Percentiles rank a stretch among this genome's conserved stretches.
Evolutionary conservation across 2,329 filamentous ascomycete species (phyloP).

Genomic region (Lecanosticta acicola): DNA sequence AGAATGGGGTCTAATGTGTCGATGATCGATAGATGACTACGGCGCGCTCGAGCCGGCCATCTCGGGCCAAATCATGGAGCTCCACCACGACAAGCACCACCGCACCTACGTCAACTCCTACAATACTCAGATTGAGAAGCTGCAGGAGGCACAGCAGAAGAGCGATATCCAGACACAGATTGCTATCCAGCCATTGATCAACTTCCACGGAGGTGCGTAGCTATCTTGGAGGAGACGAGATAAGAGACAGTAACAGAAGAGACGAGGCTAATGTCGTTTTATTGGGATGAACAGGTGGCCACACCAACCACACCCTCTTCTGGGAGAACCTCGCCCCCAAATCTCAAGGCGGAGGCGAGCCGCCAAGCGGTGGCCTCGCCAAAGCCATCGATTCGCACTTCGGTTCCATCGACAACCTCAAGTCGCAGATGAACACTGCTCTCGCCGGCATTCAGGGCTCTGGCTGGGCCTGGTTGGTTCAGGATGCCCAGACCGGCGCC

Average conservation of each 20-base stretch:
- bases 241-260: not conserved
- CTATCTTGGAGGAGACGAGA: too few relatives aligned
- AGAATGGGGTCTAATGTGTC: not conserved
- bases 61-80: slow-evolving; percentile 90
- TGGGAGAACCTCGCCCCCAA: slow-evolving; percentile 66
- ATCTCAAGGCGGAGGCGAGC: slow-evolving; percentile 60
- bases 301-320: slow-evolving; percentile 63
- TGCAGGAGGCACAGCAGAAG: slow-evolving; percentile 52
- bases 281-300: slow-evolving; percentile 43
- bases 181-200: slow-evolving; percentile 54
- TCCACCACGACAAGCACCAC: slow-evolving; percentile 92
- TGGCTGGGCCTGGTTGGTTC: slow-evolving; percentile 76
- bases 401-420: slow-evolving; percentile 54
- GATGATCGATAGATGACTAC: slow-evolving; percentile 69
- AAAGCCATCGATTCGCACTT: slow-evolving; percentile 56
- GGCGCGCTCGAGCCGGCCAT: slow-evolving; percentile 81
- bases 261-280: not conserved
- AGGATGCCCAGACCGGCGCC: slow-evolving; percentile 56
- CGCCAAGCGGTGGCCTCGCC: slow-evolving; percentile 52
- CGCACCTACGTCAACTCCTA: slow-evolving; percentile 87
- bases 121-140: slow-evolving; percentile 72
- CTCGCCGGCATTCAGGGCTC: slow-evolving; percentile 61
- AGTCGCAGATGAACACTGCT: slow-evolving; percentile 59
- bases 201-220: slow-evolving; percentile 57
- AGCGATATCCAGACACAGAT: slow-evolving; percentile 52